Percentiles rank a stretch among this genome's conserved stretches.
Evolutionary conservation across 2,329 filamentous ascomycete species (phyloP).

Genomic region (Stemphylium beticola): DNA sequence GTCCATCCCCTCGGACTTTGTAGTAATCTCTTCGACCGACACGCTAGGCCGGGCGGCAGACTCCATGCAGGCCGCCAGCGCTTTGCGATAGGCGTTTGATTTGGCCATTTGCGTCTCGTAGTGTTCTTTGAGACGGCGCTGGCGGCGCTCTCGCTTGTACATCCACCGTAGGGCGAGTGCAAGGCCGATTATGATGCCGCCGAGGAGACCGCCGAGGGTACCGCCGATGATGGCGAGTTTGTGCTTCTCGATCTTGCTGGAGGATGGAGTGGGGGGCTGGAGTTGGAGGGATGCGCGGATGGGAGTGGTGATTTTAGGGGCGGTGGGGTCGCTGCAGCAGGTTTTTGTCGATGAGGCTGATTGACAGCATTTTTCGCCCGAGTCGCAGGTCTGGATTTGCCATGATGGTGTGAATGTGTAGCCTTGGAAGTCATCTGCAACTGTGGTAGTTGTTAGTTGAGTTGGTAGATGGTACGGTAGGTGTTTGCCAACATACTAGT

Average conservation of each 20-base stretch:
- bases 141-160: conserved; percentile 37
- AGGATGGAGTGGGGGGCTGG: conserved; percentile 11
- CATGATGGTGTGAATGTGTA: conserved; percentile 30
- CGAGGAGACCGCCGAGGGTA: conserved; percentile 32
- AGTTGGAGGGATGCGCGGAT: conserved; percentile 33
- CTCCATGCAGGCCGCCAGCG: conserved; percentile 20
- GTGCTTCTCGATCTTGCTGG: conserved; percentile 21
- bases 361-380: conserved; percentile 45
- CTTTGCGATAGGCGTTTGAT: conserved; percentile 34
- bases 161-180: conserved; percentile 29
- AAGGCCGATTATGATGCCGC: conserved; percentile 26
- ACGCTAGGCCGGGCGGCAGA: conserved; percentile 13
- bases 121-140: conserved; percentile 43
- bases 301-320: conserved; percentile 30
- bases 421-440: conserved; percentile 18
- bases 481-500: conserved; percentile 28
- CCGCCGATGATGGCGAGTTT: conserved; percentile 34
- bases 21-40: conserved; percentile 2
- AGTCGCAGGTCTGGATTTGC: conserved; percentile 45
- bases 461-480: neutral
- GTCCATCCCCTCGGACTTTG: conserved; percentile 1
- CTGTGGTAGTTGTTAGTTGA: conserved; percentile 16
- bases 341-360: conserved; percentile 28
- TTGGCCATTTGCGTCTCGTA: conserved; percentile 42
- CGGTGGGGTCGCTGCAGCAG: conserved; percentile 40